phyloP scores from a whole-genome alignment of 805 yeast genomes.

The Candida piceae region DNA sequence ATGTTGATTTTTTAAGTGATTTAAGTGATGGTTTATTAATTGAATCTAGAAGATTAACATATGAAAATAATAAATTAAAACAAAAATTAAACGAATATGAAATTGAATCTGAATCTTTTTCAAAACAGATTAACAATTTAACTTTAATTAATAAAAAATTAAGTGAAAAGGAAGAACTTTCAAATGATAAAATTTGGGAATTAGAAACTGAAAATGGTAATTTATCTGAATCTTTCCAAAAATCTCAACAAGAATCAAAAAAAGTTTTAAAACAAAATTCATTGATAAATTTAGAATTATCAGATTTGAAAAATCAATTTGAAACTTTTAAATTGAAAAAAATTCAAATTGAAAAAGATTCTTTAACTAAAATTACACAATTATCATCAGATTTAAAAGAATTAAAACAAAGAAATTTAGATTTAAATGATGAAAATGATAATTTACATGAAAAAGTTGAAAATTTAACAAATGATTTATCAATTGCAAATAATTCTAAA shows the following conservation, averaged over 20 bases:
- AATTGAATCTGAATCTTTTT: conserved; percentile 37
- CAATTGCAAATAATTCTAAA: conserved; percentile 10
- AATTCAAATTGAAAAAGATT: conserved; percentile 35
- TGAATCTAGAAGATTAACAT: conserved; percentile 67
- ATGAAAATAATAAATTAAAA: conserved; percentile 51
- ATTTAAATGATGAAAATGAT: conserved; percentile 67
- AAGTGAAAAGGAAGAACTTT: conserved; percentile 39
- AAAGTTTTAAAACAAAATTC: conserved; percentile 36
- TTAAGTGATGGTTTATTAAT: conserved; percentile 64
- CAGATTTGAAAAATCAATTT: conserved; percentile 39
- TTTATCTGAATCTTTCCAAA: conserved; percentile 39
- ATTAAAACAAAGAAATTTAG: conserved; percentile 47
- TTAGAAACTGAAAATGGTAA: conserved; percentile 44
- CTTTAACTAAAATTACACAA: conserved; percentile 31
- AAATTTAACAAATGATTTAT: conserved; percentile 8
- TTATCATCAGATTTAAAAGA: conserved; percentile 41
- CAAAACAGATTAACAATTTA: conserved; percentile 34
- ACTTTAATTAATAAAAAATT: conserved; percentile 27
- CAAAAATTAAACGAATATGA: conserved; percentile 36
- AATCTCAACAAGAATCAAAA: conserved; percentile 36
- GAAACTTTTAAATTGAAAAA: conserved; percentile 42
- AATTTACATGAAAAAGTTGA: conserved; percentile 39
- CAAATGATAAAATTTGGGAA: conserved; percentile 62
- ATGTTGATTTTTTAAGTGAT: conserved; percentile 68
- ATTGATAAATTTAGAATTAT: conserved; percentile 18